Evolutionary conservation across 768 basidiomycete genomes (phyloP).

Genomic region (Lenzites betulinus): DNA sequence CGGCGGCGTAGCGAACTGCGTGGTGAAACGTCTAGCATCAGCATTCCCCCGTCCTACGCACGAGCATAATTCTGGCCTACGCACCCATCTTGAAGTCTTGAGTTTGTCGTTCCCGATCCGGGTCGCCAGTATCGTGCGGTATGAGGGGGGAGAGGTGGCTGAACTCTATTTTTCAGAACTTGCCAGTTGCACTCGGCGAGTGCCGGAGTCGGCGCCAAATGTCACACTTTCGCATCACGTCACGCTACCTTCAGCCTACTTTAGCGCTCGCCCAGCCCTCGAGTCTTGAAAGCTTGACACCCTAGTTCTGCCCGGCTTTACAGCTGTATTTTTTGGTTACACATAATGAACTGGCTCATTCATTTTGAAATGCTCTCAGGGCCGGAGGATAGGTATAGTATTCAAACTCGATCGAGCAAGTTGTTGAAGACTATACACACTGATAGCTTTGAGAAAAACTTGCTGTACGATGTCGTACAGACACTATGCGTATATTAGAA

Average conservation of each 20-base stretch:
- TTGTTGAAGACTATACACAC: too few relatives aligned
- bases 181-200: constrained; percentile 25
- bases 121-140: constrained; percentile 22
- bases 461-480: too few relatives aligned
- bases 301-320: too few relatives aligned
- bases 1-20: constrained; percentile 92
- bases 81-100: constrained; percentile 44
- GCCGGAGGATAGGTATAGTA: too few relatives aligned
- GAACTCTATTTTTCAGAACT: constrained; percentile 32
- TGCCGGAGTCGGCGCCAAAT: background rate
- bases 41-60: constrained; percentile 17
- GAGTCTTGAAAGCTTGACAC: too few relatives aligned
- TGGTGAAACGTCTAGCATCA: background rate
- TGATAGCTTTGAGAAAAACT: background rate
- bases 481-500: too few relatives aligned
- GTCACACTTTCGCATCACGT: background rate
- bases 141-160: constrained; percentile 26
- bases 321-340: too few relatives aligned
- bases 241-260: background rate
- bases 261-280: background rate
- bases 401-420: too few relatives aligned
- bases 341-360: too few relatives aligned
- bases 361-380: too few relatives aligned
- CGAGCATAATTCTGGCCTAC: constrained; percentile 27
- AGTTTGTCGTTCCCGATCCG: constrained; percentile 31